These are phyloP conservation scores for Nematodospora valgi DNA, from an alignment of 805 yeast species.

Conservation along the genomic window DNA sequence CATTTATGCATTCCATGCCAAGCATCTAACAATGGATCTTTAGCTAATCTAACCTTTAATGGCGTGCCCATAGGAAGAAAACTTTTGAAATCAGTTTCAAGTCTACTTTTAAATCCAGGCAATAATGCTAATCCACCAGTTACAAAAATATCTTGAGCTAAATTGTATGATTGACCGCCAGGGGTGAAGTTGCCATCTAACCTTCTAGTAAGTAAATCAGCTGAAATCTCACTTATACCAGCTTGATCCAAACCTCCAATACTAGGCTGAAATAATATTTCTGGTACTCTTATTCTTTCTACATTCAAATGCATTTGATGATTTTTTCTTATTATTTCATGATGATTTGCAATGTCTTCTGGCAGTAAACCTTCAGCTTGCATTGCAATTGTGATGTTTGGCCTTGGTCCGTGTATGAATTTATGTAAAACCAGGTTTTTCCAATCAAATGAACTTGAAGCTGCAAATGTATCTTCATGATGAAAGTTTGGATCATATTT, in stretches of 20 bases:
- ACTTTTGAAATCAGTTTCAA: conserved; percentile 64
- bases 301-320: conserved; percentile 89
- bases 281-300: conserved; percentile 91
- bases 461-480: conserved; percentile 78
- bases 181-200: conserved; percentile 53
- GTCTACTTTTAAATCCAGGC: conserved; percentile 62
- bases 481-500: conserved; percentile 84
- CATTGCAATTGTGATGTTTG: conserved; percentile 58
- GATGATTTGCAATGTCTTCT: conserved; percentile 42
- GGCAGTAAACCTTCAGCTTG: conserved; percentile 40
- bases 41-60: conserved; percentile 58
- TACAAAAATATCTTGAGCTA: conserved; percentile 65
- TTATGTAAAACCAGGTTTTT: conserved; percentile 72
- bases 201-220: conserved; percentile 60
- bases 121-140: conserved; percentile 83
- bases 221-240: conserved; percentile 77
- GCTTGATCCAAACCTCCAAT: conserved; percentile 97
- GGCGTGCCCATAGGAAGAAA: conserved; percentile 68
- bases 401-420: conserved; percentile 87
- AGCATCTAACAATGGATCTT: conserved; percentile 71
- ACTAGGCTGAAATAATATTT: conserved; percentile 85
- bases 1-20: conserved; percentile 95
- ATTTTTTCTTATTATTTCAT: conserved; percentile 75
- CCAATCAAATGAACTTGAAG: conserved; percentile 75
- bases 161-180: conserved; percentile 50